Evolutionary conservation across 179 eudicot genomes (phyloP).

Genomic region (Silene noctiflora): DNA sequence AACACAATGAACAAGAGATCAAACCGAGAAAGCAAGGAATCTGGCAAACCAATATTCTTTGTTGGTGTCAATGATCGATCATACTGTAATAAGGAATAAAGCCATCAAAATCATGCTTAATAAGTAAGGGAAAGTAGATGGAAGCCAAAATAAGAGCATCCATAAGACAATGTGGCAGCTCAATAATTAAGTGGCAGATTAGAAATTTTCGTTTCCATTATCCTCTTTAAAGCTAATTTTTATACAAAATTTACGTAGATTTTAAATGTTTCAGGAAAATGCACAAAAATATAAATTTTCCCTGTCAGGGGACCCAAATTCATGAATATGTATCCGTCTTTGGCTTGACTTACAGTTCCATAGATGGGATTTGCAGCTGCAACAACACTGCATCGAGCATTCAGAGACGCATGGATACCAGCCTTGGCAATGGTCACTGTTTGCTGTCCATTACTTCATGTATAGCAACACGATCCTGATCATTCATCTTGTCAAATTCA

Average conservation of each 20-base stretch:
- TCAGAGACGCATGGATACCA: constrained; percentile 97
- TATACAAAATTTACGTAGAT: too few species aligned
- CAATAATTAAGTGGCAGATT: neutral
- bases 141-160: neutral
- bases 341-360: constrained; percentile 71
- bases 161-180: neutral
- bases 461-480: constrained; percentile 98
- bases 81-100: constrained; percentile 50
- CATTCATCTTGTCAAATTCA: constrained; percentile 99
- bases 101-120: neutral
- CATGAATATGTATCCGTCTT: too few species aligned
- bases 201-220: too few species aligned
- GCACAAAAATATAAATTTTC: too few species aligned
- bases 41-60: constrained; percentile 96
- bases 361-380: constrained; percentile 99
- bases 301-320: too few species aligned
- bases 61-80: constrained; percentile 98
- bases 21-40: constrained; percentile 95
- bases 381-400: constrained; percentile 99
- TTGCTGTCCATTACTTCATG: constrained; percentile 99
- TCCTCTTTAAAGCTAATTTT: too few species aligned
- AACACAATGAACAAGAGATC: constrained; percentile 90
- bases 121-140: neutral
- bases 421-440: constrained; percentile 99
- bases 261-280: too few species aligned